These are phyloP conservation scores for Tillandsia fasciculata DNA, from an alignment of 176 grass and related monocot species.

Conservation along the genomic window DNA sequence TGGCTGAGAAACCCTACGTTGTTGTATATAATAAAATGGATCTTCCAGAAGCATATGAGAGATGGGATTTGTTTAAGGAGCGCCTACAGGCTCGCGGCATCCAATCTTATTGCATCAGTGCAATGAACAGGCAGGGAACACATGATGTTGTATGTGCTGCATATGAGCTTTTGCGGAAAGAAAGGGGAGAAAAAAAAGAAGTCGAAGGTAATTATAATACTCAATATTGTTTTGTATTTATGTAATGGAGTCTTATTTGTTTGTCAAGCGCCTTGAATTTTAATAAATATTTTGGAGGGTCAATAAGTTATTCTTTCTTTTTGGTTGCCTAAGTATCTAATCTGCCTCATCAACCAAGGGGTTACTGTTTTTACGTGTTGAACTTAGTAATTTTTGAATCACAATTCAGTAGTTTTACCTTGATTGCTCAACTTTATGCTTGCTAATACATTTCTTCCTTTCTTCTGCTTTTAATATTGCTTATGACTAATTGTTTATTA, in stretches of 20 bases:
- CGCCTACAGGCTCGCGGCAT: conserved; percentile 44
- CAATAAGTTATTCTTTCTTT: no score
- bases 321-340: no score
- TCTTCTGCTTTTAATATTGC: background rate
- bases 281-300: background rate
- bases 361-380: no score
- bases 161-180: conserved; percentile 72
- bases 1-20: conserved; percentile 78
- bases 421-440: no score
- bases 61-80: conserved; percentile 58
- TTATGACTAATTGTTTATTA: background rate
- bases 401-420: no score
- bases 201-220: conserved; percentile 37
- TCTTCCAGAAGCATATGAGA: conserved; percentile 74
- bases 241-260: background rate
- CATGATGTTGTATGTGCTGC: conserved; percentile 50
- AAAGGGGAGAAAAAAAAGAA: conserved; percentile 55
- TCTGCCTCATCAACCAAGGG: no score
- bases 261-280: background rate
- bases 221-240: conserved; percentile 1
- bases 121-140: conserved; percentile 71
- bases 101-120: conserved; percentile 66
- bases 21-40: conserved; percentile 96
- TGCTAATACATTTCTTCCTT: no score
- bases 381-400: no score